These are phyloP conservation scores for Verticillium tricorpus DNA, from an alignment of 2,329 filamentous ascomycete genomes.

Conservation along the genomic window DNA sequence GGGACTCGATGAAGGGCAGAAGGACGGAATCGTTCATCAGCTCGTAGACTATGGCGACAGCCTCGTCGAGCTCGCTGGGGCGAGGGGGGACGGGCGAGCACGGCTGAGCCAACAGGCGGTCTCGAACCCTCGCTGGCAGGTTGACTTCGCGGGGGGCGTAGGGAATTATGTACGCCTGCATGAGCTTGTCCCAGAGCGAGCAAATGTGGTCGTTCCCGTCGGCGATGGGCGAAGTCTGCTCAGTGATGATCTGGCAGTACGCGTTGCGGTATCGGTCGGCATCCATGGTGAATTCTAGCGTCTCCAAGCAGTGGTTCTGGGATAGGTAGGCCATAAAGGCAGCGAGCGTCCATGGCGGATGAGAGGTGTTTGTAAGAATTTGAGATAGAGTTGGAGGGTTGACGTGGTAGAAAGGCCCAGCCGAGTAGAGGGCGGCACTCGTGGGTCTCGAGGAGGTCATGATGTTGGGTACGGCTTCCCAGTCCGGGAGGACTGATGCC, in stretches of 20 bases:
- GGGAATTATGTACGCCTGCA: constrained; percentile 85
- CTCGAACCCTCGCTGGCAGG: constrained; percentile 78
- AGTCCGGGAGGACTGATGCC: constrained; percentile 40
- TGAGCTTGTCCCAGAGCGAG: constrained; percentile 79
- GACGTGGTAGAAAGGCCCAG: constrained; percentile 25
- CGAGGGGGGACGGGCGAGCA: constrained; percentile 58
- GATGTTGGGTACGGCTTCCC: constrained; percentile 31
- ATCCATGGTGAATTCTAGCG: constrained; percentile 93
- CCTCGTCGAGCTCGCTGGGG: constrained; percentile 73
- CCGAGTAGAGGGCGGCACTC: constrained; percentile 43
- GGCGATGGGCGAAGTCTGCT: constrained; percentile 33
- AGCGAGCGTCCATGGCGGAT: constrained; percentile 82
- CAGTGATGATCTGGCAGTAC: constrained; percentile 37
- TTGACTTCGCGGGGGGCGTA: constrained; percentile 87
- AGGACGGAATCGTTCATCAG: constrained; percentile 97
- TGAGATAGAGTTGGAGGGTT: constrained; percentile 70
- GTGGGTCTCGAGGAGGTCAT: constrained; percentile 45
- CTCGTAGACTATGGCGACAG: constrained; percentile 85
- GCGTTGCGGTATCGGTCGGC: constrained; percentile 75
- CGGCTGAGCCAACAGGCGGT: constrained; percentile 66
- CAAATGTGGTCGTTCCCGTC: constrained; percentile 62
- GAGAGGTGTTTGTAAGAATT: constrained; percentile 80
- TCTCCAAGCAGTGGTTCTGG: constrained; percentile 95
- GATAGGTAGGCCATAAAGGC: constrained; percentile 97
- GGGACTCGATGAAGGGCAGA: constrained; percentile 79